These are phyloP conservation scores for Vaccinium vitisidaea DNA, from an alignment of 148 eudicot species.

Conservation along the genomic window DNA sequence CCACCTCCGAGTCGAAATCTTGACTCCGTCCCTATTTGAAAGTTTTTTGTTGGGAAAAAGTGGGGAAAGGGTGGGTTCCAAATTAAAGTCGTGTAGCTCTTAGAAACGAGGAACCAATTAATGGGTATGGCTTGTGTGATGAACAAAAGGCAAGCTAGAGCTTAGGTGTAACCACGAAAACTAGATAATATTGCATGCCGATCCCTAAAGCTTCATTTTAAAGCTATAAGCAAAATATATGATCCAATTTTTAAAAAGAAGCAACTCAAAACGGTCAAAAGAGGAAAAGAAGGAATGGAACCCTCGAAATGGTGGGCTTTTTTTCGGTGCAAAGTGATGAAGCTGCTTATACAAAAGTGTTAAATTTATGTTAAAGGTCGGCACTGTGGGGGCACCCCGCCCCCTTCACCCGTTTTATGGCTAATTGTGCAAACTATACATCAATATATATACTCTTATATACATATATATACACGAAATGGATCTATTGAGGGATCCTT, in stretches of 20 bases:
- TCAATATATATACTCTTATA: neutral
- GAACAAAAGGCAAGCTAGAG: slow-evolving; percentile 13
- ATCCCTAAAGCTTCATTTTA: slow-evolving; percentile 15
- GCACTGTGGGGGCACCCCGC: neutral
- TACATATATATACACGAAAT: too few species aligned
- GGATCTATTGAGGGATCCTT: too few species aligned
- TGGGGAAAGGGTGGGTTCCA: neutral
- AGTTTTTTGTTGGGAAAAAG: neutral
- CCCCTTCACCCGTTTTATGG: neutral
- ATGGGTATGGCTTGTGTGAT: slow-evolving; percentile 10
- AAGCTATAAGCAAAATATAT: neutral
- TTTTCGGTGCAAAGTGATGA: slow-evolving; percentile 11
- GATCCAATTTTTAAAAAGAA: neutral
- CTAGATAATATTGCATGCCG: slow-evolving; percentile 15
- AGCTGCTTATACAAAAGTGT: neutral
- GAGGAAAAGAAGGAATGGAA: slow-evolving; percentile 11
- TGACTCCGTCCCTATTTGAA: too few species aligned
- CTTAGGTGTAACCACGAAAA: slow-evolving; percentile 36
- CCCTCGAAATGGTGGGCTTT: slow-evolving; percentile 8
- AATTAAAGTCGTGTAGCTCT: neutral
- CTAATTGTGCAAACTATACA: neutral
- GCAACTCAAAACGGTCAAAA: slow-evolving; percentile 10
- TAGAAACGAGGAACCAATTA: neutral
- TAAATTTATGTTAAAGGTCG: neutral
- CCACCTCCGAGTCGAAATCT: too few species aligned